These are phyloP conservation scores for Neurospora sp. DNA, from an alignment of 495 filamentous ascomycete genomes.

Conservation along the genomic window DNA sequence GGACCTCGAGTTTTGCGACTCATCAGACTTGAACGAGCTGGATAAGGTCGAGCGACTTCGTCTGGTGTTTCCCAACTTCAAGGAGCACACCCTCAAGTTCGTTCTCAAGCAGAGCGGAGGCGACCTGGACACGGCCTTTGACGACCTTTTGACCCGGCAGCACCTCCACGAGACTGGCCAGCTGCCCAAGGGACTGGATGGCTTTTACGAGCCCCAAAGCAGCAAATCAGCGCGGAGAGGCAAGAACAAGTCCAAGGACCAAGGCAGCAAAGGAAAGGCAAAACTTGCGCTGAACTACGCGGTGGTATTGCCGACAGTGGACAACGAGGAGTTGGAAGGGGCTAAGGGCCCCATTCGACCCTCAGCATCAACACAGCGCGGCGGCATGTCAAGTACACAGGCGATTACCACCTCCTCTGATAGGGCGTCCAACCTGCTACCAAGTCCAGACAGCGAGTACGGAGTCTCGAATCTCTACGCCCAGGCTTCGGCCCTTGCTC, in stretches of 20 bases:
- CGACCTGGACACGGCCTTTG: constrained; percentile 59
- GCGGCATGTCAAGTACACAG: not conserved
- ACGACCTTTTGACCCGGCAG: constrained; percentile 68
- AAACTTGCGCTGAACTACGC: constrained; percentile 15
- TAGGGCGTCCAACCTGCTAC: not conserved
- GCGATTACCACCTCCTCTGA: not conserved
- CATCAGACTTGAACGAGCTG: constrained; percentile 35
- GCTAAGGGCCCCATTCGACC: constrained; percentile 12
- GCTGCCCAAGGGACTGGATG: constrained; percentile 67
- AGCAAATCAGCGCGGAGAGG: constrained; percentile 32
- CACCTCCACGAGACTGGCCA: constrained; percentile 55
- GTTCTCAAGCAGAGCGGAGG: constrained; percentile 54
- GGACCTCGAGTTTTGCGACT: constrained; percentile 26
- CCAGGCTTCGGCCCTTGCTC: constrained; percentile 21
- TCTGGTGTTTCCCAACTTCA: constrained; percentile 62
- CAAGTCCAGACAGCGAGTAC: not conserved
- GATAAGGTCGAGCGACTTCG: constrained; percentile 47
- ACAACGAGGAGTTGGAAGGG: constrained; percentile 16
- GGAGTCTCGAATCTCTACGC: constrained; percentile 9
- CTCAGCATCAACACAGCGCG: not conserved
- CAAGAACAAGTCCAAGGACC: constrained; percentile 18
- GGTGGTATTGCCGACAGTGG: constrained; percentile 10
- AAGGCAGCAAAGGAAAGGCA: not conserved
- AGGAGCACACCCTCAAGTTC: constrained; percentile 50
- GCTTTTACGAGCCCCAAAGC: constrained; percentile 48